Evolutionary conservation across 2,329 filamentous ascomycete species (phyloP).

Genomic region (Leptographium lundbergii): DNA sequence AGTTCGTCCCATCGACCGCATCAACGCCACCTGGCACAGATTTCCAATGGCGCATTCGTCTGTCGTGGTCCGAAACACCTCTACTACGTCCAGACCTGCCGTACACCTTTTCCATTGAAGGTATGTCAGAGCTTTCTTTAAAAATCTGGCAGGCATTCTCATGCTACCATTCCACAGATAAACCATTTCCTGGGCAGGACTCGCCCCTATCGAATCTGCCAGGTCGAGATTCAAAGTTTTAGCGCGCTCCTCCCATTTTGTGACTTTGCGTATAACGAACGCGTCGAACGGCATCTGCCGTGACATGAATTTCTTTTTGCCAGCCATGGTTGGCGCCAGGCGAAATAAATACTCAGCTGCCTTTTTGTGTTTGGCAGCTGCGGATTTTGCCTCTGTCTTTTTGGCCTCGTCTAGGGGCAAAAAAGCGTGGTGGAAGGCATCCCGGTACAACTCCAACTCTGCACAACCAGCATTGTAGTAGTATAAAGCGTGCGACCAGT

Average conservation of each 20-base stretch:
- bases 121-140: conserved; percentile 49
- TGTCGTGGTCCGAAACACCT: conserved; percentile 35
- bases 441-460: conserved; percentile 71
- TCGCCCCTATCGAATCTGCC: conserved; percentile 68
- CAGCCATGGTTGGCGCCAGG: conserved; percentile 59
- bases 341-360: conserved; percentile 58
- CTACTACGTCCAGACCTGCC: conserved; percentile 24
- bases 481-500: conserved; percentile 84
- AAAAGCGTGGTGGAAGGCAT: conserved; percentile 30
- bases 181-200: conserved; percentile 79
- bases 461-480: conserved; percentile 74
- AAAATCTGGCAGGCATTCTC: conserved; percentile 56
- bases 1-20: conserved; percentile 49
- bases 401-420: conserved; percentile 13
- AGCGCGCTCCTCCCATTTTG: conserved; percentile 75
- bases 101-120: conserved; percentile 55
- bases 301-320: conserved; percentile 83
- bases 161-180: conserved; percentile 88
- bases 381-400: conserved; percentile 5
- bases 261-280: conserved; percentile 71
- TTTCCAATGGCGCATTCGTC: conserved; percentile 54
- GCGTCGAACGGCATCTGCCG: conserved; percentile 80
- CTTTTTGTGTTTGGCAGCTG: conserved; percentile 42
- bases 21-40: conserved; percentile 52
- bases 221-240: conserved; percentile 54